Base-by-base conservation (phyloP, 306 rosid species). In the Cucurbita ficifolia region DNA sequence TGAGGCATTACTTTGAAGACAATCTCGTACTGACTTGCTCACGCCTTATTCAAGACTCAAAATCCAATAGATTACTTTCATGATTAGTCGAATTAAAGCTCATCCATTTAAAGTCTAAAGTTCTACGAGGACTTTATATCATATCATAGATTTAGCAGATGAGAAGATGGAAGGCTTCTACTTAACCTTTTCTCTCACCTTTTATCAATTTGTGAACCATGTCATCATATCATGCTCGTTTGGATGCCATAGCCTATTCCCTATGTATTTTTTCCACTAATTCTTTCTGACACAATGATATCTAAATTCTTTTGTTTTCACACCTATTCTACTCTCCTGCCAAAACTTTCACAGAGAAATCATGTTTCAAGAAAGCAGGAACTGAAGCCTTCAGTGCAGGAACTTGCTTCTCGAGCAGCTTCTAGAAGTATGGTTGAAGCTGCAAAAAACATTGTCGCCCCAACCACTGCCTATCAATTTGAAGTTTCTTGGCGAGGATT, bases 401-500 rank as follows among this genome's bases (percentile, higher is more conserved):
- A 89, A 73, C 88, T 94, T 69, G 96, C 99, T 80, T 91, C 92
- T 75, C 87, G 77, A 68, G 97, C 90, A 10, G 89, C 97, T 70
- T 85, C 88, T 70, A 85, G 77, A 78, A 97, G 86, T 63, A 78
- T 76, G 90, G 82, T 82, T 62, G 91, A 89, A 77, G 92, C 92
- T 76, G 88, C 86, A 16, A 84, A 87, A 76, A 88, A 84, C 55
- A 78, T 91, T 29, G 78, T 84, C 61, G 78, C 96, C 1, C 97
- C 96, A 72, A 87, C 82, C 70, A 86, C 99, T 35, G 99, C 99
- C 43, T 94, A 89, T 84, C 92, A 94, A 64, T 94, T 94, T 82
- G 99, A 94, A 86, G 81, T 55, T 70, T 87, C 95, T 72, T 94
- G 99, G 99, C 81, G 86, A 79, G 90, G 88, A 56, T 81, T 94